Evolutionary conservation across 1,284 basidiomycete genomes (phyloP).

Genomic region (Heterobasidion parviporum): DNA sequence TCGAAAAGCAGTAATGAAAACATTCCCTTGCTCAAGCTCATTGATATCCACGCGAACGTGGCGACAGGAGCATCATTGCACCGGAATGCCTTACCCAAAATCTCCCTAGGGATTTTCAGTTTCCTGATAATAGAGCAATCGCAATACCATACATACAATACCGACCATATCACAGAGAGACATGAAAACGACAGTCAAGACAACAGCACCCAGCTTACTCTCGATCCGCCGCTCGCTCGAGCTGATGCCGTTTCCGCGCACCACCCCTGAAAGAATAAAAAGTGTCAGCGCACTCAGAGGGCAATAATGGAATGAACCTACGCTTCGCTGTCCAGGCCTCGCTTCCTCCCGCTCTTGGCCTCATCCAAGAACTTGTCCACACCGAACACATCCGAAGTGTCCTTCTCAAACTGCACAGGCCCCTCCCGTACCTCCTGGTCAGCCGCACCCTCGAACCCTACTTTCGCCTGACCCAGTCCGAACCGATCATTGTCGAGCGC

Average conservation of each 20-base stretch:
- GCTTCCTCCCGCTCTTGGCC: conserved; percentile 89
- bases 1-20: too few relatives aligned
- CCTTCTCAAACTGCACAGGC: conserved; percentile 99
- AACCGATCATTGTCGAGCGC: conserved; percentile 94
- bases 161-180: conserved; percentile 1
- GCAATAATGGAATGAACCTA: conserved; percentile 30
- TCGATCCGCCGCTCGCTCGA: neutral
- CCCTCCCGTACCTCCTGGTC: conserved; percentile 82
- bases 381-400: conserved; percentile 95
- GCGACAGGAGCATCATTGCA: too few relatives aligned
- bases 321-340: conserved; percentile 74
- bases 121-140: too few relatives aligned
- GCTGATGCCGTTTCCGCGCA: neutral
- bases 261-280: neutral
- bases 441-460: conserved; percentile 84
- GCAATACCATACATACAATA: too few relatives aligned
- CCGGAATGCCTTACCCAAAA: too few relatives aligned
- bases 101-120: too few relatives aligned
- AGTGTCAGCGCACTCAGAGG: neutral
- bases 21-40: neutral
- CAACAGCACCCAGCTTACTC: neutral
- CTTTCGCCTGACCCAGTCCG: conserved; percentile 75
- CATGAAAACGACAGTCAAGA: conserved; percentile 8
- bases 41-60: neutral
- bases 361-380: conserved; percentile 96